phyloP scores from a whole-genome alignment of 108 stramenopile genomes.

The Cyclotella cryptica region DNA sequence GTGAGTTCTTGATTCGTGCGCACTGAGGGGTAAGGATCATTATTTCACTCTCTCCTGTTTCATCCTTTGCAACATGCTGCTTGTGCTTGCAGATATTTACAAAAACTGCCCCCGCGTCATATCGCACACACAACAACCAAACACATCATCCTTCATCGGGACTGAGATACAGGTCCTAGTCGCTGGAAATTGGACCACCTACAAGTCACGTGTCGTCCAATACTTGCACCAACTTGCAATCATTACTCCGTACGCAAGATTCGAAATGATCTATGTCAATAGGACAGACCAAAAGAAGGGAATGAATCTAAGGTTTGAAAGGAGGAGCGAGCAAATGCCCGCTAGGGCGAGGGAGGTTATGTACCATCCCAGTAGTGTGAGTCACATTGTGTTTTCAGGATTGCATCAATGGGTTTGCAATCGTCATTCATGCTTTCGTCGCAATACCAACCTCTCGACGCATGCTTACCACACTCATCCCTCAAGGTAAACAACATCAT shows the following conservation, averaged over 20 bases:
- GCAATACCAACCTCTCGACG: neutral
- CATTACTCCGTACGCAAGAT: constrained; percentile 94
- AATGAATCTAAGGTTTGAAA: constrained; percentile 72
- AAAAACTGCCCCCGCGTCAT: constrained; percentile 88
- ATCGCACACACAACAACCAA: constrained; percentile 72
- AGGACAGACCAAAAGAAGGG: constrained; percentile 65
- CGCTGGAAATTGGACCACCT: constrained; percentile 93
- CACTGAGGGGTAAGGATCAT: too few species aligned
- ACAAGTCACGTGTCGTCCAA: constrained; percentile 87
- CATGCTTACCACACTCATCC: neutral
- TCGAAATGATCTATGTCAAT: constrained; percentile 78
- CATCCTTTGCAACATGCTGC: too few species aligned
- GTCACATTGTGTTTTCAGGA: neutral
- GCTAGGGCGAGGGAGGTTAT: constrained; percentile 89
- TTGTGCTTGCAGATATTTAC: constrained; percentile 81
- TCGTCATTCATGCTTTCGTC: neutral
- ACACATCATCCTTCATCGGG: constrained; percentile 80
- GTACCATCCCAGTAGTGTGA: constrained; percentile 92
- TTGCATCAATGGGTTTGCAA: neutral
- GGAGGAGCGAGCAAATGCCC: constrained; percentile 92
- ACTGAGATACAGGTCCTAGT: constrained; percentile 90
- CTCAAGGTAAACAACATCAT: constrained; percentile 86
- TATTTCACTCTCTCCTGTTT: too few species aligned
- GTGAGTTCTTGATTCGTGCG: constrained; percentile 9
- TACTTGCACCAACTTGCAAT: constrained; percentile 96